Evolutionary conservation across 176 grass and related monocot species (phyloP), one percentile per base, ranked within the genome.

Genomic region (Phoenix dactylifera): DNA sequence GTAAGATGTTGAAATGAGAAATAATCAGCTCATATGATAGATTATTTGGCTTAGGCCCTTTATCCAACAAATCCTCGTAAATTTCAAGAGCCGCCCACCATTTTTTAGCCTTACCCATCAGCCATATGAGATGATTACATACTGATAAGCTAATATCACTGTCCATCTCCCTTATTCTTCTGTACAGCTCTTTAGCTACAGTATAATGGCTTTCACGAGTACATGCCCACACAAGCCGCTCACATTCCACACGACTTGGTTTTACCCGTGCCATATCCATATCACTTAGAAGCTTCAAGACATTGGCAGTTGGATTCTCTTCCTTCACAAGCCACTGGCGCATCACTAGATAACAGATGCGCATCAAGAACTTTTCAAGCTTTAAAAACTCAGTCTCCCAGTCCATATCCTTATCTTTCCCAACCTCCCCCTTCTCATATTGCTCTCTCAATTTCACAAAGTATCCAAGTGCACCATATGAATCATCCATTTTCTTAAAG

Each of bases 41-140:
- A 51, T 88, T 83, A 68, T 97, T 88, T 2, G 87, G 87, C 63
- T 77, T 85, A 4, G 84, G 87, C 1, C 81, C 87, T 73, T 72
- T 91, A 24, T 91, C 87, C 57, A 97, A 66, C 73, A 91, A 64
- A 54, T 83, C 93, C 73, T 97, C 93, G 16, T 82, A 97, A 54
- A 97, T 77, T 65, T 88, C 87, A 32, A 97, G 81, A 66, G 87
- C 92, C 35, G 81, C 73, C 92, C 87, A 90, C 92, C 92, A 97
- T 74, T 97, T 97, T 69, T 85, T 97, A 12, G 92, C 75, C 39
- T 80, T 97, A 39, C 87, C 83, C 80, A 85, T 82, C 10, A 97
- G n/a, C 83, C 81, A 97, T 22, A 97, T 91, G 64, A 91, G 74
- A 62, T 85, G 93, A 70, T 91, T 97, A 60, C 87, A 97, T 19